These are phyloP conservation scores for Exophiala alcalophila DNA, from an alignment of 2,329 filamentous ascomycete genomes.

Conservation along the genomic window DNA sequence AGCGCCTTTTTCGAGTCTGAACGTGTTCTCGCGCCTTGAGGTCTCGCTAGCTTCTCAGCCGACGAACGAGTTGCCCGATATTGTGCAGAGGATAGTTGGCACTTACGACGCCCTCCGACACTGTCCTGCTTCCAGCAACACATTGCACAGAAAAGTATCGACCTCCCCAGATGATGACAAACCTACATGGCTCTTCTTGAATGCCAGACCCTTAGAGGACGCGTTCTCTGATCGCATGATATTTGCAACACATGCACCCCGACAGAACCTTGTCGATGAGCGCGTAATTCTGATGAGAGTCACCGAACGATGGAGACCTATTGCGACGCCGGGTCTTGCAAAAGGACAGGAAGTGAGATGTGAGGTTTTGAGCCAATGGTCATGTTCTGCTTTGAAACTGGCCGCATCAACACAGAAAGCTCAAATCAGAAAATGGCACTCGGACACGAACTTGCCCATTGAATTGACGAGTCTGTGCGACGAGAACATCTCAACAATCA, in stretches of 20 bases:
- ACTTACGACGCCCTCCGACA: constrained; percentile 15
- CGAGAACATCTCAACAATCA: constrained; percentile 5
- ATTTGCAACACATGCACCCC: constrained; percentile 44
- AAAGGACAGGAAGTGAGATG: constrained; percentile 10
- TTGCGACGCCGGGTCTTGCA: not conserved
- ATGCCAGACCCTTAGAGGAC: constrained; percentile 51
- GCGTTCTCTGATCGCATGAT: constrained; percentile 53
- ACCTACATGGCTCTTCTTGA: constrained; percentile 56
- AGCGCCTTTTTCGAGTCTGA: constrained; percentile 36
- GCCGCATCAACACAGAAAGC: constrained; percentile 3
- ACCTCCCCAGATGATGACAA: not conserved
- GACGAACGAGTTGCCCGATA: not conserved
- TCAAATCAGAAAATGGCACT: constrained; percentile 10
- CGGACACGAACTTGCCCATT: not conserved
- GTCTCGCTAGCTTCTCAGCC: not conserved
- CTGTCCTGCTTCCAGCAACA: constrained; percentile 21
- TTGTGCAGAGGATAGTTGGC: constrained; percentile 7
- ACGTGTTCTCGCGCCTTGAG: constrained; percentile 32
- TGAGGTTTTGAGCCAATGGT: constrained; percentile 9
- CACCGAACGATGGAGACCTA: constrained; percentile 19
- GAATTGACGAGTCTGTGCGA: constrained; percentile 1
- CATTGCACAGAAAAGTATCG: constrained; percentile 14
- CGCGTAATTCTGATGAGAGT: constrained; percentile 49
- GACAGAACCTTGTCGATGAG: constrained; percentile 46
- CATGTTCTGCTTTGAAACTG: constrained; percentile 4